A percentile compares a stretch with the other conserved stretches of the same genome.
Conservation (phyloP, 2,329 filamentous ascomycete species). For the Stromatinia cepivora region DNA sequence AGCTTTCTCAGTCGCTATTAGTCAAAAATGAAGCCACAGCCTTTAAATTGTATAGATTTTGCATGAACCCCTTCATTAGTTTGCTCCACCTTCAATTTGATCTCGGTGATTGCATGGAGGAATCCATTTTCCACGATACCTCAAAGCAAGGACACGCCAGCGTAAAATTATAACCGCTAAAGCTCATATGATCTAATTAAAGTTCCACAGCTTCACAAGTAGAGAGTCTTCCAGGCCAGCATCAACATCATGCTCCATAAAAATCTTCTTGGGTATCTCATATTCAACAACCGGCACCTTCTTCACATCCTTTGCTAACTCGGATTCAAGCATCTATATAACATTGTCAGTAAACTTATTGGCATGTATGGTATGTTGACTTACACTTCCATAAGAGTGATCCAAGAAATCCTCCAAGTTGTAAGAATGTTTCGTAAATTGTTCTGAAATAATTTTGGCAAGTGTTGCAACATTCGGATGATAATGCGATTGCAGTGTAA, state of each 20-base stretch:
- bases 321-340: slow-evolving; percentile 73
- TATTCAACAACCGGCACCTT: slow-evolving; percentile 89
- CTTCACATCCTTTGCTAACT: slow-evolving; percentile 79
- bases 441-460: slow-evolving; percentile 89
- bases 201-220: slow-evolving; percentile 62
- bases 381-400: slow-evolving; percentile 81
- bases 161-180: slow-evolving; percentile 6
- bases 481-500: slow-evolving; percentile 88
- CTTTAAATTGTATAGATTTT: slow-evolving; percentile 12
- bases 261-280: slow-evolving; percentile 67
- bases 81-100: slow-evolving; percentile 24
- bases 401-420: slow-evolving; percentile 97
- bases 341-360: slow-evolving; percentile 40
- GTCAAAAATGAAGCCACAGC: slow-evolving; percentile 1
- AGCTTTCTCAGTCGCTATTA: not conserved
- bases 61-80: slow-evolving; percentile 13
- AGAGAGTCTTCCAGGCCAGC: slow-evolving; percentile 54
- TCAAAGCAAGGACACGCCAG: not conserved
- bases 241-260: slow-evolving; percentile 48
- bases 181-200: slow-evolving; percentile 39
- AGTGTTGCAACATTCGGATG: slow-evolving; percentile 96
- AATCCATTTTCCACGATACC: slow-evolving; percentile 14
- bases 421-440: slow-evolving; percentile 95
- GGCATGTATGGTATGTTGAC: slow-evolving; percentile 38
- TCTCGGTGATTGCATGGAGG: slow-evolving; percentile 21